Base-by-base conservation (phyloP, 768 basidiomycete species). In the Imleria badia region DNA sequence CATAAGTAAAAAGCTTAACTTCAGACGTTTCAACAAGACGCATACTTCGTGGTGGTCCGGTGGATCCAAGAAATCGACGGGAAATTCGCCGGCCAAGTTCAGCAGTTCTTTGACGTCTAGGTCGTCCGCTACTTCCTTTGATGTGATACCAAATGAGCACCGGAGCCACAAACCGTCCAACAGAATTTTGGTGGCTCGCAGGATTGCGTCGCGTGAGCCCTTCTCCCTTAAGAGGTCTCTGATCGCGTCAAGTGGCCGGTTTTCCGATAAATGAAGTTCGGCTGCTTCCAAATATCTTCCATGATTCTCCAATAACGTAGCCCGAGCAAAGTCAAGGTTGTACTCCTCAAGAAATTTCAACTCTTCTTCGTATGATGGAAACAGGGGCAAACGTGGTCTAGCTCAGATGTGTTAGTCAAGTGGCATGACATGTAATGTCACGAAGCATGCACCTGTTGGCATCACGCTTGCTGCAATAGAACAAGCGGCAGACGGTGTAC, bases 331-430 rank as follows among this genome's bases (percentile, higher is more conserved):
- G 58, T 83, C 80, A 7, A 88, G 67, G 34, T 78, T 78, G 41
- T 76, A 75, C 5, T 81, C 76, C 50, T 84, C 78, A 17, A 84
- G 72, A 54, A 82, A 89, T 35, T 79, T 76, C n/a, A 85, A 57
- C 19, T 75, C 74, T 20, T 84, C 81, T 20, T 87, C 80, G 1
- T 75, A 67, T 1, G 76, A 71, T 0, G 71, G 55, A 54, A 89
- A 89, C 4, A 88, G 63, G 8, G 51, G 70, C 50, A 22, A 76
- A 77, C 65, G 79, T 70, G 70, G 66, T 20, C 87, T 87, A 38
- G 59, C 13, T 42, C 39, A 33, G 36, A 26, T 13, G 14, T 14
- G 7, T 66, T 15, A 56, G 45, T n/a, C 20, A 20, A 13, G n/a
- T 13, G 14, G 44, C 4, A 5, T 4, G 11, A 45, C 2, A 45